Evolutionary conservation across 2,329 filamentous ascomycete genomes (phyloP), one percentile per base, ranked within the genome.

Genomic region (Sclerotinia sclerotiorum): DNA sequence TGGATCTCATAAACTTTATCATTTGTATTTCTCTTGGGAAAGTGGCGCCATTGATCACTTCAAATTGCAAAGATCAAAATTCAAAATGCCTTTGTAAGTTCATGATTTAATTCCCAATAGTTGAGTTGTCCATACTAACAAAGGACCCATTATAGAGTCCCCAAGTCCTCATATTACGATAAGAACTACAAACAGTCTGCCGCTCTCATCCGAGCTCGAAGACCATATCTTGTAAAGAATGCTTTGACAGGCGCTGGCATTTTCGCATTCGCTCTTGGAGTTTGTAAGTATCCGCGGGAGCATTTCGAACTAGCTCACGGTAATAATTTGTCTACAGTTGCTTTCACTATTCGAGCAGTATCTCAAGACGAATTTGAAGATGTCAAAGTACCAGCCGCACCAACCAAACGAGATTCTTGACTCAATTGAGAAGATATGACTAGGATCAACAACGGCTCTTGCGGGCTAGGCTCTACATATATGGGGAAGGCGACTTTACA

Each of bases 331-430:
- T 24, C 13, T 46, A 32, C 70, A 91, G 89, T 91, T 77, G 81
- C 84, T 67, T 91, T 87, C 79, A 92, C 89, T 54, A 90, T 99
- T 78, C 87, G 84, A 73, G 93, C 92, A 67, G 91, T 99, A 77
- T 93, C 94, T 55, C 95, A 98, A 81, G 95, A 98, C 80, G 92
- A 97, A 73, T 99, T 99, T 82, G 92, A 94, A 69, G 95, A 99
- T 78, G 94, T 98, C 75, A 89, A 93, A 78, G 90, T 98, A 49
- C 95, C 95, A 39, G 91, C 92, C 55, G 72, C 73, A 15, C 73
- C 75, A 35, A 69, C 64, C 63, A 63, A 49, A 21, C 48, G 21
- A n/a, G 60, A 63, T 17, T 63, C 60, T 51, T 63, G 60, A 63
- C n/a, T 5, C 29, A 24, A 39, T 51, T 51, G 46, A 51, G 32